Conservation (phyloP, 2,329 filamentous ascomycete species). For the Trichoderma polysporum region DNA sequence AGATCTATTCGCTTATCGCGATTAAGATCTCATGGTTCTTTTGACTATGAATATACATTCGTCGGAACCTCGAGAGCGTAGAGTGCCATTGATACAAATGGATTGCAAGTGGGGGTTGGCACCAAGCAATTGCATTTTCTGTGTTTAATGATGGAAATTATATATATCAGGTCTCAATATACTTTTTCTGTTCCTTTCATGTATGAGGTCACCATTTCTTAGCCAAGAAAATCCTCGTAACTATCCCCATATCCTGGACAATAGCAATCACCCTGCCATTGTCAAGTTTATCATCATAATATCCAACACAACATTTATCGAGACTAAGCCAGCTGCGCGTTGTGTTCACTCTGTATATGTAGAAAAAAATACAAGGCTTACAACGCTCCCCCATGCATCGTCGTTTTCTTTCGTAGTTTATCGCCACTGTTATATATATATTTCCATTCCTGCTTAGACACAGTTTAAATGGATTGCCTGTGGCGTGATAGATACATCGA, state of each 20-base stretch:
- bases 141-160: no score
- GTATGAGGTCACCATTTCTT: not conserved
- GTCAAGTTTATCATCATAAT: not conserved
- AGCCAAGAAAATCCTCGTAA: no score
- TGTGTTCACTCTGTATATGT: not conserved
- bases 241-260: not conserved
- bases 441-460: not conserved
- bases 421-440: not conserved
- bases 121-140: no score
- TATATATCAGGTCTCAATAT: no score
- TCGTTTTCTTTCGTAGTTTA: not conserved
- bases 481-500: not conserved
- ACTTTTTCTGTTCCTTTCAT: not conserved
- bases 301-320: not conserved
- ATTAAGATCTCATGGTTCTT: no score
- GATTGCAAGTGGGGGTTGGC: no score
- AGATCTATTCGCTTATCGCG: no score
- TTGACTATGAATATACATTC: no score
- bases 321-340: no score
- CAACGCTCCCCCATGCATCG: not conserved
- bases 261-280: not conserved
- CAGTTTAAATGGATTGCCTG: not conserved
- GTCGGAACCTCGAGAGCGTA: no score
- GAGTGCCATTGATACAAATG: no score
- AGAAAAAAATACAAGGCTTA: not conserved